Base-by-base conservation (phyloP, 495 filamentous ascomycete species). In the Penicillium coffeae region DNA sequence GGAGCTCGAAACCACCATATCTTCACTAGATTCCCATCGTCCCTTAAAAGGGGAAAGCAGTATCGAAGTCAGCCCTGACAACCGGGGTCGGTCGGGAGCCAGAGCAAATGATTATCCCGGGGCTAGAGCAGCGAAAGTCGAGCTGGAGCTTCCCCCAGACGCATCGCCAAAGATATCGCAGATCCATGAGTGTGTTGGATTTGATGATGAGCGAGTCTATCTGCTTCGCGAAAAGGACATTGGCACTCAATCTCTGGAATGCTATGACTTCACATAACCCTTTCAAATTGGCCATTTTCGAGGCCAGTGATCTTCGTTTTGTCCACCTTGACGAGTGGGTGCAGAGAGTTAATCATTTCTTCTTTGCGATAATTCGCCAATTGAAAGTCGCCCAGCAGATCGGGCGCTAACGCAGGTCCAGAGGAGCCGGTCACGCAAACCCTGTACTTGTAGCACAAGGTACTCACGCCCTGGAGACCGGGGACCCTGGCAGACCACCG, bases 191-290 rank as follows among this genome's bases (percentile, higher is more conserved):
- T 95, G 85, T 81, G 80, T 92, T 12, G 89, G 89, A 3, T 98
- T 96, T 64, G 89, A 97, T 60, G 93, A 96, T 30, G 89, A 96
- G 66, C 85, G 88, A 64, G 88, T 98, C 8, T 83, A 96, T 48
- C 78, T 96, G 39, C 72, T 95, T 38, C 84, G 87, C 39, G 88
- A 92, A 59, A 81, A 77, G 51, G 71, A 68, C 13, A 59, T 73
- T 15, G 86, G 88, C 18, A 73, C 75, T 18, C 87, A 91, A 57
- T 79, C 84, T 38, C 64, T 98, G 56, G 81, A 90, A 63, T 84
- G 93, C 50, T 96, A 96, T 65, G 90, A 98, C 69, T 98, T 98
- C 63, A 90, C 84, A 22, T 93, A 71, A 63, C 13, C 33, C 34
- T 21, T 21, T 38, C 15, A 42, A 21, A 40, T n/a, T 20, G 8